Percentiles rank a stretch among this genome's conserved stretches.
Conservation (phyloP, 352 stramenopile genomes). For the Thalassiosira exigua region DNA sequence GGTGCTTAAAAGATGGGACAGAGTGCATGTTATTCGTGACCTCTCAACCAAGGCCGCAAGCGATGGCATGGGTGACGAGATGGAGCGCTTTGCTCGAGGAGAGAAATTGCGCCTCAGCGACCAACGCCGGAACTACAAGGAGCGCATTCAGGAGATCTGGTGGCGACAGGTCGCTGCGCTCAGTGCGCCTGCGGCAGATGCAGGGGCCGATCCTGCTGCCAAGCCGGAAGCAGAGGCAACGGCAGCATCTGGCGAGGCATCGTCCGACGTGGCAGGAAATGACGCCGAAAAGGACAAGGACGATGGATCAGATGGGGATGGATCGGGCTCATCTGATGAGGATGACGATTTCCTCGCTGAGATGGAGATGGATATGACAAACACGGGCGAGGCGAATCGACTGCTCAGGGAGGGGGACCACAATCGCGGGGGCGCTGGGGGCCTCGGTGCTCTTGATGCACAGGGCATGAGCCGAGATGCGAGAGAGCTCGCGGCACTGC, state of each 20-base stretch:
- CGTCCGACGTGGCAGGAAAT: conserved; percentile 31
- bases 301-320: conserved; percentile 44
- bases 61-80: conserved; percentile 80
- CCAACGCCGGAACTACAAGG: conserved; percentile 80
- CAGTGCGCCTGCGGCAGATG: conserved; percentile 31
- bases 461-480: conserved; percentile 78
- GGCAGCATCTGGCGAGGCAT: conserved; percentile 11
- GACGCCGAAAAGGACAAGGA: conserved; percentile 38
- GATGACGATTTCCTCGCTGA: conserved; percentile 69
- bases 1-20: conserved; percentile 82
- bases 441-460: conserved; percentile 43
- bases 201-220: conserved; percentile 26
- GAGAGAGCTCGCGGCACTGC: conserved; percentile 71
- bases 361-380: conserved; percentile 78
- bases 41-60: conserved; percentile 81
- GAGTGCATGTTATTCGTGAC: conserved; percentile 84
- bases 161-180: conserved; percentile 72
- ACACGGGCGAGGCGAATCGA: conserved; percentile 71
- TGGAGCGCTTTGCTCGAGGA: conserved; percentile 82
- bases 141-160: conserved; percentile 82
- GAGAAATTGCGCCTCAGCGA: conserved; percentile 84
- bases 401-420: conserved; percentile 70
- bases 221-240: conserved; percentile 25
- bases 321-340: conserved; percentile 63
- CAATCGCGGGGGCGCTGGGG: conserved; percentile 32